Base-by-base conservation (phyloP, 768 basidiomycete genomes). In the Leccinum incarnatum region DNA sequence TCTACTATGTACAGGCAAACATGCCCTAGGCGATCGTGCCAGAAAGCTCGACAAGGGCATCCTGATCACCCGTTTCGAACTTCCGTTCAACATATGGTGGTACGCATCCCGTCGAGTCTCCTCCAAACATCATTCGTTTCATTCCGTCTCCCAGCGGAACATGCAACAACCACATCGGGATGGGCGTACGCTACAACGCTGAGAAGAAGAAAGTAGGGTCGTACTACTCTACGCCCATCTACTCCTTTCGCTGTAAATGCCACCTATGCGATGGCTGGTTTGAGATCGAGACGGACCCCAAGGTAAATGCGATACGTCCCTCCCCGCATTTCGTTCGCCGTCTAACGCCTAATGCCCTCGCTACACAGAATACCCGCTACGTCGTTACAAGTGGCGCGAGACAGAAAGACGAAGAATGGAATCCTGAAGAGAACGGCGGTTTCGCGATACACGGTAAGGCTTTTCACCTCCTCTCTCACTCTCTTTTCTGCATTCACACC, bases 181-280 rank as follows among this genome's bases (percentile, higher is more conserved):
- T 97, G 85, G 97, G 97, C 23, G 97, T 99, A 2, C 91, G 97
- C n/a, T 99, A 98, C 79, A 99, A 99, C 65, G 97, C 97, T 0
- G 95, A 98, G 75, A 99, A 99, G 84, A 90, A 90, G 78, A 98
- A 96, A 74, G 83, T 98, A 34, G 97, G 97, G 14, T 86, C 83
- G 58, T 99, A 99, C 75, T 94, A 89, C 70, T 92, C 93, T 6
- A 98, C 95, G 0, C 91, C 95, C 10, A 98, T 99, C 55, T 98
- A 79, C 70, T 91, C 88, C 6, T 99, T 99, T 73, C 83, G 95
- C 49, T 98, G 97, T 76, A 99, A 99, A 82, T 99, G 96, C 69
- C 95, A 98, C 72, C 76, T 98, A 1, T 98, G 97, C 69, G 85
- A 86, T 62, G 88, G 87, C n/a, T 96, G 95, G 95, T 98, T 98